phyloP scores from a whole-genome alignment of 192 early-diverging fungal genomes.

The Coemansia erecta region DNA sequence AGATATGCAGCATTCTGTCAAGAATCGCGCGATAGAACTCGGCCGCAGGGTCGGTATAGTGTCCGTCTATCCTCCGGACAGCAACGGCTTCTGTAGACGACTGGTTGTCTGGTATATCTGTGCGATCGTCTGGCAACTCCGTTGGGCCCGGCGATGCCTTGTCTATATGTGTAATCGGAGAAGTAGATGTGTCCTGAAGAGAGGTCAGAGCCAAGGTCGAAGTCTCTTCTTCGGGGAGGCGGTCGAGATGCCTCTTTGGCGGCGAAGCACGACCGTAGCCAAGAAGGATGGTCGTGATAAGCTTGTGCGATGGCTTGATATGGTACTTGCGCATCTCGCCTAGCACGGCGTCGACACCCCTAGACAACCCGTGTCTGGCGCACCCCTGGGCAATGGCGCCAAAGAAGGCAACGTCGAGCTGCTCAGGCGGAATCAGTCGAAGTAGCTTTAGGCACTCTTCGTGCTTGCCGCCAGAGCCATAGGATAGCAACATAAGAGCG shows the following conservation, averaged over 20 bases:
- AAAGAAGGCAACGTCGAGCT: slow-evolving; percentile 4
- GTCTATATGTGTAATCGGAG: no score
- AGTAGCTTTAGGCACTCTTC: slow-evolving; percentile 21
- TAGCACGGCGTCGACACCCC: slow-evolving; percentile 17
- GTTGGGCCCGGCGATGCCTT: no score
- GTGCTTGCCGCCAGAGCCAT: slow-evolving; percentile 4
- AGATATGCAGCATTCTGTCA: slow-evolving; percentile 19
- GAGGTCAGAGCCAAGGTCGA: no score
- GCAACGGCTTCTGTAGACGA: no score
- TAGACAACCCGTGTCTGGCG: slow-evolving; percentile 6
- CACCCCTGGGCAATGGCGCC: slow-evolving; percentile 31
- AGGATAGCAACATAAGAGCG: slow-evolving; percentile 20
- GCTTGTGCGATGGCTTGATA: neutral
- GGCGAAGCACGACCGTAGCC: neutral
- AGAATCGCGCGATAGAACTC: slow-evolving; percentile 11
- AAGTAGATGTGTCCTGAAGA: no score
- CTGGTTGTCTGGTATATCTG: no score
- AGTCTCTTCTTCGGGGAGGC: neutral
- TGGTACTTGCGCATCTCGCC: slow-evolving; percentile 8
- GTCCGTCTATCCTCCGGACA: no score
- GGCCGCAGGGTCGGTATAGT: neutral
- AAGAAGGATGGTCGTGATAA: slow-evolving; percentile 10
- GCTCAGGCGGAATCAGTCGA: neutral
- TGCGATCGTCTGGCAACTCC: no score
- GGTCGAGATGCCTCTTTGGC: neutral